These are phyloP conservation scores for Russula earlei DNA, from an alignment of 768 basidiomycete species.

Conservation along the genomic window DNA sequence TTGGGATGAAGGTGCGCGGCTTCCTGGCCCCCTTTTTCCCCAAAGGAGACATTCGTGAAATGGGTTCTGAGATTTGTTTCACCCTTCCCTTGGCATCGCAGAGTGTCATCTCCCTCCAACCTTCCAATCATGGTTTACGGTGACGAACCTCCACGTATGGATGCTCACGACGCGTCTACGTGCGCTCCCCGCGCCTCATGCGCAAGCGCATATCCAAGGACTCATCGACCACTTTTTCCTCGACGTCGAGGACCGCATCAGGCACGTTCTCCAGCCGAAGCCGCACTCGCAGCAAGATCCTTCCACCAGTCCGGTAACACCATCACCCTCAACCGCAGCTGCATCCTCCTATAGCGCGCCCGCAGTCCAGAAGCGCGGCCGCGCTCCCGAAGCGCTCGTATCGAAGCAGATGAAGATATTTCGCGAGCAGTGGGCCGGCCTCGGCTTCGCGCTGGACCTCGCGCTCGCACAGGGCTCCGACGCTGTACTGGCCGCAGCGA, in stretches of 20 bases:
- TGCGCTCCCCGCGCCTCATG: conserved; percentile 60
- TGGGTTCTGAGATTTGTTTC: neutral
- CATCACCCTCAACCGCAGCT: conserved; percentile 18
- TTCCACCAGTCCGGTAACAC: conserved; percentile 24
- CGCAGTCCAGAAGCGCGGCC: conserved; percentile 22
- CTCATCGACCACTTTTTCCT: conserved; percentile 93
- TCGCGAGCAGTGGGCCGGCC: conserved; percentile 85
- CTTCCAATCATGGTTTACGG: conserved; percentile 94
- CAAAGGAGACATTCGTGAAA: no score
- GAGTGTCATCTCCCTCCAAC: conserved; percentile 83
- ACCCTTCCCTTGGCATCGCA: conserved; percentile 26
- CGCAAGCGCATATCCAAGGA: conserved; percentile 62
- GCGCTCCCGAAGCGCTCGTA: conserved; percentile 68
- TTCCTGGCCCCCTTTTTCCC: neutral
- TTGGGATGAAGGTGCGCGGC: conserved; percentile 11
- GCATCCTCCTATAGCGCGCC: neutral
- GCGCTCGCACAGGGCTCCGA: conserved; percentile 61
- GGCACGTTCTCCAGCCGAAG: conserved; percentile 43
- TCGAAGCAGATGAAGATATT: conserved; percentile 85
- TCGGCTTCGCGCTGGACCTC: conserved; percentile 71
- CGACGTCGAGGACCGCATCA: conserved; percentile 85
- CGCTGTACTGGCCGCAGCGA: conserved; percentile 71
- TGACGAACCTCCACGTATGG: conserved; percentile 91
- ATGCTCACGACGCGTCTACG: conserved; percentile 82
- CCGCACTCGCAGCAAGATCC: conserved; percentile 5